Base-by-base conservation (phyloP, 1,284 basidiomycete genomes). In the Boletus smithii region DNA sequence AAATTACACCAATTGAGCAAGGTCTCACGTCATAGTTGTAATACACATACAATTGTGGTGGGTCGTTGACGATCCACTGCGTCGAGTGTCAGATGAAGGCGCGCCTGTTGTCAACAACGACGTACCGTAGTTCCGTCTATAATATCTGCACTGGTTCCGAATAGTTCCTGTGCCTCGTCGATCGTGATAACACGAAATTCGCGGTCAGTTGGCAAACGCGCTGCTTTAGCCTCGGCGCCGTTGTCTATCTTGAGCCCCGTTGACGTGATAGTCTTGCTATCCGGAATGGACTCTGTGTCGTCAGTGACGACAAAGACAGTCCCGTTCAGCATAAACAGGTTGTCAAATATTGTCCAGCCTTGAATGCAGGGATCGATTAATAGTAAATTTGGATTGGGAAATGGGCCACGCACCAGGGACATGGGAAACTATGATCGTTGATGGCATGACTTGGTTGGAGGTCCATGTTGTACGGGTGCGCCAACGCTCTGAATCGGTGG, bases 301-400 rank as follows among this genome's bases (percentile, higher is more conserved):
- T 85, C 76, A 6, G 79, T 75, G 17, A 88, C 85, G 53, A 91
- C 70, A 59, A 82, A 91, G 20, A 89, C 71, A n/a, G 83, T 80
- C 33, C 88, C 88, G 55, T 89, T 88, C 57, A 79, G 72, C 49
- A 90, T 64, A 60, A 88, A 91, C 10, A 94, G 71, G 48, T 77
- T 79, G 65, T 92, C 88, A 50, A 91, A 83, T 43, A 91, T 79
- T 1, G 89, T 90, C 90, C 90, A 93, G 30, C 90, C 89, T 88
- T 53, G 40, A 5, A 32, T 22, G 26, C n/a, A 24, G 22, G 2
- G 1, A 16, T 56, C 16, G 20, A 42, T 20, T 24, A 29, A 33
- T 18, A 8, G n/a, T n/a, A n/a, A n/a, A 8, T 16, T 33, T 8
- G 2, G 14, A 13, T 23, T 3, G 7, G 1, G 4, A 27, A 31